Evolutionary conservation across 1,139 yeast genomes (phyloP).

Genomic region (Wickerhamomyces sp.): DNA sequence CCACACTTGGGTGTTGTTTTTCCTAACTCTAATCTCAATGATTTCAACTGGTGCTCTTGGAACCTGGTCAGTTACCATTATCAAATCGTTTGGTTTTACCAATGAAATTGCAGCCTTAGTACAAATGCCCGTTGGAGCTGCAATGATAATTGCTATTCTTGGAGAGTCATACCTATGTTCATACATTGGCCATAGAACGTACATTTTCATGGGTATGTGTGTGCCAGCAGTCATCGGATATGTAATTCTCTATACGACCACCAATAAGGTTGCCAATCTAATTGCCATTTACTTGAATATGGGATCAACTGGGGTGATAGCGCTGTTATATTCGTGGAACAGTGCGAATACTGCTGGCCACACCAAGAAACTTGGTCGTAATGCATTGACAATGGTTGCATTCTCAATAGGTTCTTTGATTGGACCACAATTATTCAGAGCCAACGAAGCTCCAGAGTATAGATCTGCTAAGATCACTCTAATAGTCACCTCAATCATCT

Average conservation of each 20-base stretch:
- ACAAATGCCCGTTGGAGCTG: slow-evolving; percentile 43
- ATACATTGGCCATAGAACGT: slow-evolving; percentile 18
- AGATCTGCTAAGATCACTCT: slow-evolving; percentile 45
- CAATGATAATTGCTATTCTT: slow-evolving; percentile 29
- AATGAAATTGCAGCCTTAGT: slow-evolving; percentile 33
- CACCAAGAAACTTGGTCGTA: slow-evolving; percentile 59
- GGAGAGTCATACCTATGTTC: slow-evolving; percentile 20
- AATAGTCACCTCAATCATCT: slow-evolving; percentile 38
- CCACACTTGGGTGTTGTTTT: slow-evolving; percentile 41
- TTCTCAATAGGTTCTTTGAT: slow-evolving; percentile 66
- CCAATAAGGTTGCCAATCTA: slow-evolving; percentile 30
- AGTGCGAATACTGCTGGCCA: slow-evolving; percentile 61
- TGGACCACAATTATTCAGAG: slow-evolving; percentile 67
- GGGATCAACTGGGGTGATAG: slow-evolving; percentile 38
- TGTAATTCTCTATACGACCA: slow-evolving; percentile 41
- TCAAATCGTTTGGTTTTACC: slow-evolving; percentile 40
- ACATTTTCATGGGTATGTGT: slow-evolving; percentile 20
- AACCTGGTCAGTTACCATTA: slow-evolving; percentile 41
- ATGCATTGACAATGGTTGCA: slow-evolving; percentile 56
- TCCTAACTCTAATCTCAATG: slow-evolving; percentile 33
- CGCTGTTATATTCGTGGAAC: slow-evolving; percentile 30
- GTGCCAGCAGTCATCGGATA: slow-evolving; percentile 35
- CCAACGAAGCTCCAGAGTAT: slow-evolving; percentile 49
- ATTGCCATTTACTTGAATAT: slow-evolving; percentile 32
- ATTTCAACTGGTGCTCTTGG: slow-evolving; percentile 42